phyloP scores from a whole-genome alignment of 1,284 basidiomycete genomes.

The Ustilago trichophora region DNA sequence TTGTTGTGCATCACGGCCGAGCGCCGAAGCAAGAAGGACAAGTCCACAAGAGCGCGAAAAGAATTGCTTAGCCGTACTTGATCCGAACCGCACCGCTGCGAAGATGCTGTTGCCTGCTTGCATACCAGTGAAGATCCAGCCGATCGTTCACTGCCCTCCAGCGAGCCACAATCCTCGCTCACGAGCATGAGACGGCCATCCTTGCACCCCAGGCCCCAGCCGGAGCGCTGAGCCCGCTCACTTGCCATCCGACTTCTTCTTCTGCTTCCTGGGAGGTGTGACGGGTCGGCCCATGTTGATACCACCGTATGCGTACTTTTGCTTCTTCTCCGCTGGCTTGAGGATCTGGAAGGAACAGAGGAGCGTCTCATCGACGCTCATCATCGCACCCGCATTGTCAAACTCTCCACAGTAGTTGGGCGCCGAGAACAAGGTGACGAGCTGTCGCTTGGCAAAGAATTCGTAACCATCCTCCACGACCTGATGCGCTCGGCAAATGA shows the following conservation, averaged over 20 bases:
- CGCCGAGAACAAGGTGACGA: constrained; percentile 96
- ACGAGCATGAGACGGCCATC: neutral
- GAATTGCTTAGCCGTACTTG: too few relatives aligned
- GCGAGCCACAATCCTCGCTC: too few relatives aligned
- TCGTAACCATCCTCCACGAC: constrained; percentile 99
- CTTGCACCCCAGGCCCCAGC: neutral
- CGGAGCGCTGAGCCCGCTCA: constrained; percentile 18
- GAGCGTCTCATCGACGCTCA: constrained; percentile 98
- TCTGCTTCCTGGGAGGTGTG: constrained; percentile 71
- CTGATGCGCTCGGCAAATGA: constrained; percentile 98
- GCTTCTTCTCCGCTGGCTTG: constrained; percentile 99
- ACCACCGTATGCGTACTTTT: constrained; percentile 73
- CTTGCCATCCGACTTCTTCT: constrained; percentile 68
- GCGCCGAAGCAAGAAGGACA: too few relatives aligned
- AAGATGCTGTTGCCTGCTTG: too few relatives aligned
- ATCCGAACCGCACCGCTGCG: too few relatives aligned
- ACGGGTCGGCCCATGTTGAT: constrained; percentile 70
- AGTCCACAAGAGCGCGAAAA: too few relatives aligned
- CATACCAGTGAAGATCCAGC: too few relatives aligned
- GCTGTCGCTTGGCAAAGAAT: constrained; percentile 96
- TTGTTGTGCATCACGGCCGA: too few relatives aligned
- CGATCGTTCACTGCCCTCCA: too few relatives aligned
- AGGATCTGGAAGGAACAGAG: constrained; percentile 95
- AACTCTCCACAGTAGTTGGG: constrained; percentile 99
- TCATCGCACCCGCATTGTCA: constrained; percentile 99